Base-by-base conservation (phyloP, 805 yeast species). In the Kodamaea hsintzibuensis region DNA sequence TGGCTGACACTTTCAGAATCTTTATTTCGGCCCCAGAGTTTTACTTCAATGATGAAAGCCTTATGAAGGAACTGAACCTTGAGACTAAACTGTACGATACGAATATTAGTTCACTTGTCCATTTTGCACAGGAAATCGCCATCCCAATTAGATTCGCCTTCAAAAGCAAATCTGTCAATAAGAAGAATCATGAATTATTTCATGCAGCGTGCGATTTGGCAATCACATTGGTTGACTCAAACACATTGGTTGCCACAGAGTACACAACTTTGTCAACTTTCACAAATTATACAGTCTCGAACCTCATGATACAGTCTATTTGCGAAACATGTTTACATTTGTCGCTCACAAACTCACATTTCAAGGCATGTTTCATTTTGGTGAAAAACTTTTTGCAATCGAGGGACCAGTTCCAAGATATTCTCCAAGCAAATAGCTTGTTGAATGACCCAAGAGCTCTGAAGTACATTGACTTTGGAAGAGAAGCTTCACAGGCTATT, bases 271-370 rank as follows among this genome's bases (percentile, higher is more conserved):
- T 68, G n/a, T 60, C 69, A 1, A 62, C 68, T 0, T 62, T 63
- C 53, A 59, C 68, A n/a, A 68, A 66, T 43, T 67, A 59, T 50
- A 39, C 63, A 4, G 61, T 65, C 10, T 66, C 74, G n/a, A 71
- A 69, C 50, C 59, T 62, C 35, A 63, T 74, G 14, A 60, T 73
- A 13, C 68, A 67, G 47, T 59, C 71, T 7, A 68, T 73, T 1
- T 67, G 76, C 51, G 77, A 75, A 30, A 65, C 73, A 0, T 68
- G 76, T 54, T 56, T 72, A 45, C 63, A 62, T 27, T 63, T 74
- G 30, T 62, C 71, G 4, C 61, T 75, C 10, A 63, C 73, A 0
- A 73, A 74, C 52, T 57, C 72, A 4, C 70, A 67, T 45, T 74
- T 74, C 59, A 73, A 72, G 52, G 62, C 71, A 5, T 66, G 67